phyloP scores from a whole-genome alignment of 208 protist species.

The Crithidia mellificae region DNA sequence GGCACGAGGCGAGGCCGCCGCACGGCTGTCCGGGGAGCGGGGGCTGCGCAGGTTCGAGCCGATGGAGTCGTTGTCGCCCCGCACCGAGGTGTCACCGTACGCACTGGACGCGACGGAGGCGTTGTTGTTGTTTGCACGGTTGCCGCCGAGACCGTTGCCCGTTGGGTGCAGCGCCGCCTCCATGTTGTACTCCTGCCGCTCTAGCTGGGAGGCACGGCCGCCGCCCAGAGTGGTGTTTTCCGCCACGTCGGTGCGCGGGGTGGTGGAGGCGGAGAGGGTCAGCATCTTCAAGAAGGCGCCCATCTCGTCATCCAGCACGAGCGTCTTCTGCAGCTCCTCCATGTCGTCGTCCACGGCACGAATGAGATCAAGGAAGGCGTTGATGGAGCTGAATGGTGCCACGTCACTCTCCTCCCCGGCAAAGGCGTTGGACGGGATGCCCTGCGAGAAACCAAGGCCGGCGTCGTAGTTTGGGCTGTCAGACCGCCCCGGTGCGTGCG shows the following conservation, averaged over 20 bases:
- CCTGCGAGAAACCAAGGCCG: slow-evolving; percentile 1
- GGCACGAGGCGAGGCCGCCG: slow-evolving; percentile 12
- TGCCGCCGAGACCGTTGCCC: slow-evolving; percentile 29
- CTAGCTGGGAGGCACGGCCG: slow-evolving; percentile 10
- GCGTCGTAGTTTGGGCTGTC: not conserved
- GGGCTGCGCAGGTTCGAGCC: slow-evolving; percentile 7
- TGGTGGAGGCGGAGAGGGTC: slow-evolving; percentile 80
- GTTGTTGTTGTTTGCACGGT: not conserved
- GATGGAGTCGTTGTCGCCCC: not conserved
- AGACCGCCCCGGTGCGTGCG: not conserved
- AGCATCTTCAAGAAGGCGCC: slow-evolving; percentile 83
- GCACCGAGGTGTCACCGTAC: not conserved
- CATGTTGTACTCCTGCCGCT: slow-evolving; percentile 44
- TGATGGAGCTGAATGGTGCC: slow-evolving; percentile 65
- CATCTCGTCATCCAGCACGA: slow-evolving; percentile 86
- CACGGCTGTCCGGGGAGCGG: slow-evolving; percentile 6
- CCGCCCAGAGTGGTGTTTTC: slow-evolving; percentile 2
- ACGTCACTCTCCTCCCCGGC: slow-evolving; percentile 30
- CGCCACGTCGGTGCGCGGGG: slow-evolving; percentile 52
- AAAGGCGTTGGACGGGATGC: slow-evolving; percentile 17
- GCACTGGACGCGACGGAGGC: not conserved
- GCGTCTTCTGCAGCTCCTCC: slow-evolving; percentile 52
- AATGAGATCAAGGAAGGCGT: slow-evolving; percentile 52
- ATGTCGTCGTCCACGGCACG: slow-evolving; percentile 51
- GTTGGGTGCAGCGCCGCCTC: slow-evolving; percentile 66